Conservation (phyloP, 768 basidiomycete genomes). For the Leccinum rimulosum region DNA sequence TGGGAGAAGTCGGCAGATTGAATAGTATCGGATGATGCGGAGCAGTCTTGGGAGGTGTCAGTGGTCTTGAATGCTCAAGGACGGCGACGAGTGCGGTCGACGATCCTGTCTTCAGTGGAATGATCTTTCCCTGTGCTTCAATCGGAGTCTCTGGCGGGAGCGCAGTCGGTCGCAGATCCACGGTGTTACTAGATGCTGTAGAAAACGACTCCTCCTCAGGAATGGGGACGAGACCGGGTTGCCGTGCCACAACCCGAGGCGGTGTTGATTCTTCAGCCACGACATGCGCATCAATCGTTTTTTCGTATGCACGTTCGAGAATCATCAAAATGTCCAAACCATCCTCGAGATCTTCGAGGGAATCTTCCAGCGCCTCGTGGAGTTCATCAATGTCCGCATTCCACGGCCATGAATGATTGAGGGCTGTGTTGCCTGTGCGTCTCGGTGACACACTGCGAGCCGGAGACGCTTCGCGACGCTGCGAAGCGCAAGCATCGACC, state of each 20-base stretch:
- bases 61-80: slow-evolving; percentile 43
- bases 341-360: slow-evolving; percentile 64
- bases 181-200: background rate
- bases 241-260: slow-evolving; percentile 5
- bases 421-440: slow-evolving; percentile 31
- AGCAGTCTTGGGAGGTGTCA: slow-evolving; percentile 13
- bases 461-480: slow-evolving; percentile 33
- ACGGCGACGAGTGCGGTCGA: slow-evolving; percentile 69
- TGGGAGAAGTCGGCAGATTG: slow-evolving; percentile 25
- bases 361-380: slow-evolving; percentile 39
- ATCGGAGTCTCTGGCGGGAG: slow-evolving; percentile 17
- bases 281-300: slow-evolving; percentile 61
- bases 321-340: slow-evolving; percentile 68
- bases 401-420: slow-evolving; percentile 31
- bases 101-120: slow-evolving; percentile 56
- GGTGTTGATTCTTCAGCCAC: slow-evolving; percentile 24
- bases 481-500: slow-evolving; percentile 6
- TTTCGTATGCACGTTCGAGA: slow-evolving; percentile 67
- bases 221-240: slow-evolving; percentile 19
- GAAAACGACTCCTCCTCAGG: slow-evolving; percentile 19
- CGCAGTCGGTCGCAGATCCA: background rate
- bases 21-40: slow-evolving; percentile 19
- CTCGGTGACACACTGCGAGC: slow-evolving; percentile 45
- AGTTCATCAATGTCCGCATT: slow-evolving; percentile 40
- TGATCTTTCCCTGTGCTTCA: slow-evolving; percentile 19